Conservation (phyloP, 441 rosid genomes). For the Bruguiera hainesii region DNA sequence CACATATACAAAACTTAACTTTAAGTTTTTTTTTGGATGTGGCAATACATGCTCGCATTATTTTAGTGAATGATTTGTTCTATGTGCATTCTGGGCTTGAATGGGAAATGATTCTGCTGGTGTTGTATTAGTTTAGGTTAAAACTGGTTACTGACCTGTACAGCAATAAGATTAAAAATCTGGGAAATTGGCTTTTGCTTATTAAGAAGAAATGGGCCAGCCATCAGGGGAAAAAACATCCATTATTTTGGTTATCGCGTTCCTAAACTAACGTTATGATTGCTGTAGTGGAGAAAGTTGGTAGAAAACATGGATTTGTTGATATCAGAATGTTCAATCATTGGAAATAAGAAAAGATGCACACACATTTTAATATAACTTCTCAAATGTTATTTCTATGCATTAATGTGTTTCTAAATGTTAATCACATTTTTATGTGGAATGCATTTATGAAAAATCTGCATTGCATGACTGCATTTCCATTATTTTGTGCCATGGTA, state of each 20-base stretch:
- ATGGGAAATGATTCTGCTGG: neutral
- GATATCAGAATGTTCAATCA: neutral
- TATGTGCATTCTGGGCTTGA: neutral
- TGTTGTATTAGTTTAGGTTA: neutral
- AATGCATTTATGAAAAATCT: too few relatives aligned
- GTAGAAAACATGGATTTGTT: neutral
- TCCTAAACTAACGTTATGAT: neutral
- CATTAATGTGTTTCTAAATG: too few relatives aligned
- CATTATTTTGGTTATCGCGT: neutral
- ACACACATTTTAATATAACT: too few relatives aligned
- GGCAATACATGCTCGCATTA: neutral
- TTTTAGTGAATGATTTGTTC: neutral
- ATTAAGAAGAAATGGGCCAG: neutral
- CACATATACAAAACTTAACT: neutral
- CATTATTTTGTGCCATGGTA: too few relatives aligned
- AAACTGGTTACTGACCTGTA: neutral
- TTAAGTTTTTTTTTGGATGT: neutral
- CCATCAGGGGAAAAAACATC: neutral
- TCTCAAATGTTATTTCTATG: too few relatives aligned
- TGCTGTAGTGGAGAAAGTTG: neutral
- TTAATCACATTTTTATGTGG: too few relatives aligned
- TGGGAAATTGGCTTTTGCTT: neutral
- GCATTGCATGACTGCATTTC: too few relatives aligned
- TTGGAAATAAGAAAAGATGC: too few relatives aligned
- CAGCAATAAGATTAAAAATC: neutral